Evolutionary conservation across 345 rosid species (phyloP), one percentile per base, ranked within the genome.

Genomic region (Moricandia arvensis): DNA sequence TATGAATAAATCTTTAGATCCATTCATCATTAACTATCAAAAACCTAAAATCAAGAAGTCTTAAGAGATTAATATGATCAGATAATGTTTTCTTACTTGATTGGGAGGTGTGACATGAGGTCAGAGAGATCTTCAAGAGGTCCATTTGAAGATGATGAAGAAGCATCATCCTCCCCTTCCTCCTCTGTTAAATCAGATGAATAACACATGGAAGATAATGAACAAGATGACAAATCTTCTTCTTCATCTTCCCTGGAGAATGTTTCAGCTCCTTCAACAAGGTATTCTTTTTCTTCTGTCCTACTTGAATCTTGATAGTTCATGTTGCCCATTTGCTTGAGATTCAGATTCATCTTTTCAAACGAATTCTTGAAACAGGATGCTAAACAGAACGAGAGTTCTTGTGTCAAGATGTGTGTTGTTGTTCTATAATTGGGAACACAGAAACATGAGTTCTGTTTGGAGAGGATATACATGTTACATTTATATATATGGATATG

Each of bases 61-160:
- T 45, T 0, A 47, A 74, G 30, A 49, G 26, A 37, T 7, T 18
- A 17, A 33, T 26, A 57, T 33, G 54, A 49, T 62, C 0, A 31
- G 9, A 68, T 51, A 73, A 45, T 69, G 68, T 49, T 11, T 47
- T 59, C 90, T 80, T 82, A 90, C 96, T 84, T 90, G 68, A 90
- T 81, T 6, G 96, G 93, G 29, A 88, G 90, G 49, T 87, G 87
- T 61, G 82, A 79, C 91, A 88, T 84, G 81, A 90, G 86, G 33
- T 84, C 87, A 4, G 96, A 88, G 33, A 90, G 81, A 69, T 87
- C 89, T 74, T 75, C 82, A n/a, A 90, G 73, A 74, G 93, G 86
- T 3, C 91, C 90, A 59, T 79, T 79, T 30, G 80, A 75, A 31
- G 86, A 82, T 8, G 82, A 80, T 4, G 87, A 85, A 13, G 87